Conservation (phyloP, 805 yeast species). For the Saturnispora saitoi region DNA sequence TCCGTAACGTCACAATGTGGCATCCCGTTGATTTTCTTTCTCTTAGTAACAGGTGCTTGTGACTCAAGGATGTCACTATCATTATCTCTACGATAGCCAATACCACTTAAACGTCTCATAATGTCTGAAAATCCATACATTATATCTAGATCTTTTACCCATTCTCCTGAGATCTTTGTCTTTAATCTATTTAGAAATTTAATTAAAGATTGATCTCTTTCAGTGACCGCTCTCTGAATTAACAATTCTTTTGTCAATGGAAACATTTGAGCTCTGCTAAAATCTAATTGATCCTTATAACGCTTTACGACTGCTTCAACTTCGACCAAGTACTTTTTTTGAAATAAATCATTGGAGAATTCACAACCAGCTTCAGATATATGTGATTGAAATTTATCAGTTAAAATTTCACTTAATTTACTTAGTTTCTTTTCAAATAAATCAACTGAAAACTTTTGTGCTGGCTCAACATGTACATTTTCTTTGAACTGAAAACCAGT, state of each 20-base stretch:
- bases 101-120: not conserved
- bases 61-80: constrained; percentile 4
- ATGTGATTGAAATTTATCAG: not conserved
- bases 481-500: constrained; percentile 1
- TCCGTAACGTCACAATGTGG: not conserved
- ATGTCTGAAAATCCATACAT: constrained; percentile 11
- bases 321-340: constrained; percentile 16
- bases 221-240: constrained; percentile 4
- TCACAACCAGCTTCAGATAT: not conserved
- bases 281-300: constrained; percentile 17
- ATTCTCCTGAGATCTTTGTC: constrained; percentile 9
- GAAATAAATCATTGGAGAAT: constrained; percentile 10
- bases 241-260: constrained; percentile 12
- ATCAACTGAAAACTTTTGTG: constrained; percentile 5
- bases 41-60: not conserved
- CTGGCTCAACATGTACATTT: not conserved
- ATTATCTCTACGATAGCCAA: not conserved
- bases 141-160: constrained; percentile 13
- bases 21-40: not conserved
- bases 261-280: constrained; percentile 12
- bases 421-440: constrained; percentile 1
- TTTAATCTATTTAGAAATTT: constrained; percentile 16
- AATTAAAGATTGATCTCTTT: constrained; percentile 12
- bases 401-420: not conserved
- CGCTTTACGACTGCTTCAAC: constrained; percentile 14